Evolutionary conservation across 1,139 yeast species (phyloP).

Genomic region (Nakaseomyces sp.): DNA sequence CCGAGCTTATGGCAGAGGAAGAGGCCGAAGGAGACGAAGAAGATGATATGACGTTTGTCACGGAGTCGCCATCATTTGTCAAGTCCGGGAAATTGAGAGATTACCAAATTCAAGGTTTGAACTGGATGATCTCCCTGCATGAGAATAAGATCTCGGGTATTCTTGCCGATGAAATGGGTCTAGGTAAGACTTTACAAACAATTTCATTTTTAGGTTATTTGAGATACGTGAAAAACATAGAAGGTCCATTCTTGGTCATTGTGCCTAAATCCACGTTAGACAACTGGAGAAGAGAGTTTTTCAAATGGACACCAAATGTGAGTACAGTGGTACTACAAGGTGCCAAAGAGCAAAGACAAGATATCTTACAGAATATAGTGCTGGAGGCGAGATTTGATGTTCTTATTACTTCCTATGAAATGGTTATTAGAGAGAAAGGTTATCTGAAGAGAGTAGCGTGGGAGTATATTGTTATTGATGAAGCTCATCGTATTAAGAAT

Average conservation of each 20-base stretch:
- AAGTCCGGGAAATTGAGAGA: slow-evolving; percentile 55
- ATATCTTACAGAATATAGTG: slow-evolving; percentile 44
- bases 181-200: slow-evolving; percentile 92
- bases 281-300: slow-evolving; percentile 72
- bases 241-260: slow-evolving; percentile 66
- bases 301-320: slow-evolving; percentile 73
- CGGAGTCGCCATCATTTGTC: slow-evolving; percentile 55
- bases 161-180: slow-evolving; percentile 96
- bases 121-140: slow-evolving; percentile 79
- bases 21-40: slow-evolving; percentile 58
- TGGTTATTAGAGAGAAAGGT: slow-evolving; percentile 65
- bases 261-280: slow-evolving; percentile 76
- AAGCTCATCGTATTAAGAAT: slow-evolving; percentile 74
- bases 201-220: slow-evolving; percentile 73
- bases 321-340: slow-evolving; percentile 62
- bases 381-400: slow-evolving; percentile 63
- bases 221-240: slow-evolving; percentile 48
- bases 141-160: slow-evolving; percentile 85
- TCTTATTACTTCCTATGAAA: slow-evolving; percentile 64
- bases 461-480: slow-evolving; percentile 71
- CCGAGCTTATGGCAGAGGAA: slow-evolving; percentile 72
- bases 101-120: slow-evolving; percentile 88
- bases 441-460: slow-evolving; percentile 56
- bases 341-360: slow-evolving; percentile 55
- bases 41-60: slow-evolving; percentile 10